Evolutionary conservation across 208 protist genomes (phyloP), one percentile per base, ranked within the genome.

Genomic region (Crithidia thermophila): DNA sequence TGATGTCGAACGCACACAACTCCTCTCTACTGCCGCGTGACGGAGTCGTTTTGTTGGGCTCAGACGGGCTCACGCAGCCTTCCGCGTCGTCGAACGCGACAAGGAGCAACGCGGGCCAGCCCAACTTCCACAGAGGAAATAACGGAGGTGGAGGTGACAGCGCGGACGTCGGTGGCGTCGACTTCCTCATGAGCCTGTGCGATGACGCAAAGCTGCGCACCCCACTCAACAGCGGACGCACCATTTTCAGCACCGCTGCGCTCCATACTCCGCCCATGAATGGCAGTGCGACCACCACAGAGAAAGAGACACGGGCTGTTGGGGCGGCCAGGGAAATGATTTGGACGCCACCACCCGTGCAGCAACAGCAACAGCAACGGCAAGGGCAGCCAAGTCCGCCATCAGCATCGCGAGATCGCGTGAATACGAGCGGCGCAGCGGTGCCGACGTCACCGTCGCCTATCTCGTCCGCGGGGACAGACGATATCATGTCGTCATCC

Each of bases 151-250:
- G 46, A 52, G 46, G 10, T 1, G 39, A 18, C 3, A 33, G 14
- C 30, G 45, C 45, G 5, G 85, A 82, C 28, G 21, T 72, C 34
- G 64, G 71, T 72, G 70, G 77, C 49, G 82, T 70, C 10, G 86
- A 89, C 34, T 88, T 80, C 51, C 70, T 92, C 25, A 84, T 89
- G 82, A 45, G 21, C 21, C 66, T 92, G 59, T 92, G 86, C 64
- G 79, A 89, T 61, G 86, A 92, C 21, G 75, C 86, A 13, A 56
- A 73, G 47, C 39, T 59, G 31, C 82, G 80, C 18, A 89, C 77
- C 0, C 82, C 85, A 9, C 57, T 88, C 27, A 83, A 47, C 53
- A 60, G 58, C 64, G n/a, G 27, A n/a, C n/a, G n/a, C n/a, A n/a
- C n/a, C n/a, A n/a, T n/a, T n/a, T n/a, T n/a, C 16, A 49, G 30